Evolutionary conservation across 2,329 filamentous ascomycete genomes (phyloP).

Genomic region (Thermothelomyces thermophilus): DNA sequence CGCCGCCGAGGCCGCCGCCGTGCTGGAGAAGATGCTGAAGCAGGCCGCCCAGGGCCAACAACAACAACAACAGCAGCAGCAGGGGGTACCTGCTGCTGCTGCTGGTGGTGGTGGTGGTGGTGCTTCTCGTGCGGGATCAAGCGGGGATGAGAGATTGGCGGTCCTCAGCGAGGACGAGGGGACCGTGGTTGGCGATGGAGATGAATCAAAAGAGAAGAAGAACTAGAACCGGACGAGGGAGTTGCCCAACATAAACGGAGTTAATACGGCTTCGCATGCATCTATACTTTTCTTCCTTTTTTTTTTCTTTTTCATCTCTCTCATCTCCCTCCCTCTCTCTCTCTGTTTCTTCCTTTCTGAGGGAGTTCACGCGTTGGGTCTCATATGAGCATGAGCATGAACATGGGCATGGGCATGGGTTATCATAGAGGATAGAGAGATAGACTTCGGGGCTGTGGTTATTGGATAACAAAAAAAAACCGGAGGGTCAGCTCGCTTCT

Average conservation of each 20-base stretch:
- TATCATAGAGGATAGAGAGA: too few species aligned
- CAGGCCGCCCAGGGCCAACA: neutral
- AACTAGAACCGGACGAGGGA: too few species aligned
- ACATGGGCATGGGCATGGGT: too few species aligned
- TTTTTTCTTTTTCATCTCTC: neutral
- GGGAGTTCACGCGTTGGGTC: too few species aligned
- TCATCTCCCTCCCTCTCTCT: too few species aligned
- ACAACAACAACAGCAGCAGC: neutral
- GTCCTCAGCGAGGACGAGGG: constrained; percentile 21
- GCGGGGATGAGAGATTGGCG: constrained; percentile 1
- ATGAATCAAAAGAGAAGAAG: constrained; percentile 5
- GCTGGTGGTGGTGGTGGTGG: neutral
- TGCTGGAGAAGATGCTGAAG: constrained; percentile 46
- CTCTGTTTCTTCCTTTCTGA: too few species aligned
- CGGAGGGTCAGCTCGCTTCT: too few species aligned
- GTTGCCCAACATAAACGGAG: too few species aligned
- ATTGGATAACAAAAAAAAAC: too few species aligned
- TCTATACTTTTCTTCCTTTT: neutral
- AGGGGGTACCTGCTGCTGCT: neutral
- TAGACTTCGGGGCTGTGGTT: too few species aligned
- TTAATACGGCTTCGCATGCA: too few species aligned
- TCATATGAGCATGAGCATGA: neutral
- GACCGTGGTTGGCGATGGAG: constrained; percentile 13
- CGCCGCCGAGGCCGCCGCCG: constrained; percentile 57
- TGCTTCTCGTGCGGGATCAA: neutral